phyloP scores from a whole-genome alignment of 148 eudicot genomes.

The Persicaria maculosa region DNA sequence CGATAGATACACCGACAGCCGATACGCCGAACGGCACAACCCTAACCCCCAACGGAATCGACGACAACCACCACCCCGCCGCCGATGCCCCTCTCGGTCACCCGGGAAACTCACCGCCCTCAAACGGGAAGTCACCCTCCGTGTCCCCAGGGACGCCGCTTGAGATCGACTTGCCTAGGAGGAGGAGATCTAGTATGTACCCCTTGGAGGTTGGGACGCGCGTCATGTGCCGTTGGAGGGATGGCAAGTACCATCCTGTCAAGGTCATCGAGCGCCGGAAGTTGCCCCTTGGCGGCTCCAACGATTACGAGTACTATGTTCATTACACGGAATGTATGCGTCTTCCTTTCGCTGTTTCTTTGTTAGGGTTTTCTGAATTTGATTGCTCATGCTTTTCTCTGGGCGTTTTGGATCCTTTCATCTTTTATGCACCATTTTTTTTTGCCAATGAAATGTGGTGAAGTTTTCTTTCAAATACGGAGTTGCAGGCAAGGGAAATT shows the following conservation, averaged over 20 bases:
- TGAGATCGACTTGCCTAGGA: slow-evolving; percentile 30
- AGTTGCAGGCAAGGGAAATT: not conserved
- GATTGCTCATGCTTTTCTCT: not conserved
- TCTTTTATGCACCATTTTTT: not conserved
- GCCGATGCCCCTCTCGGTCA: slow-evolving; percentile 14
- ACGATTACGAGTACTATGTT: slow-evolving; percentile 88
- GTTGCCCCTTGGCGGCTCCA: slow-evolving; percentile 29
- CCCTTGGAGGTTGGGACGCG: slow-evolving; percentile 84
- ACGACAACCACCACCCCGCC: slow-evolving; percentile 23
- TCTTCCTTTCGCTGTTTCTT: not conserved
- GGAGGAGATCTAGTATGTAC: slow-evolving; percentile 31
- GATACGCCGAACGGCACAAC: slow-evolving; percentile 35
- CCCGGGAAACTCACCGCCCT: slow-evolving; percentile 18
- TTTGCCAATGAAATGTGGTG: not conserved
- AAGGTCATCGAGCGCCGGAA: slow-evolving; percentile 87
- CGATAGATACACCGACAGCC: slow-evolving; percentile 44
- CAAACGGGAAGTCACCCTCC: slow-evolving; percentile 9
- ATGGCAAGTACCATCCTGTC: slow-evolving; percentile 70
- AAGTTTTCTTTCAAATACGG: not conserved
- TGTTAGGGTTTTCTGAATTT: slow-evolving; percentile 12
- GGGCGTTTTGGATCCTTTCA: not conserved
- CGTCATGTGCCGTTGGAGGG: slow-evolving; percentile 85
- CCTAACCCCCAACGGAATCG: slow-evolving; percentile 23
- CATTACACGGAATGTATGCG: slow-evolving; percentile 87
- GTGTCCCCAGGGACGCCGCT: slow-evolving; percentile 21